A percentile compares a stretch with the other conserved stretches of the same genome.
These are phyloP conservation scores for Blastomyces gilchristii DNA, from an alignment of 2,329 filamentous ascomycete genomes.

Conservation along the genomic window DNA sequence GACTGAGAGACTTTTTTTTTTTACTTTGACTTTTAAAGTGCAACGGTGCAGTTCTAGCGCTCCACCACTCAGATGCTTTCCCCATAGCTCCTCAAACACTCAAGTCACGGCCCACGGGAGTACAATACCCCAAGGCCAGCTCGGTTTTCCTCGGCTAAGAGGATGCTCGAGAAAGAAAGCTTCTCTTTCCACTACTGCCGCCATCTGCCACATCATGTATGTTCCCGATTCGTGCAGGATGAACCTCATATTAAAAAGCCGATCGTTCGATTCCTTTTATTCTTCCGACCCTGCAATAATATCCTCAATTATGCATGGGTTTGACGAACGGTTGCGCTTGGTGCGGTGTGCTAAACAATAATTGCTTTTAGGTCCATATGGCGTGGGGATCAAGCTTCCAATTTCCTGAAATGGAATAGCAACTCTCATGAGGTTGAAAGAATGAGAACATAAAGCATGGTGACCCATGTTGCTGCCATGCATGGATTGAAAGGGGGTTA, in stretches of 20 bases:
- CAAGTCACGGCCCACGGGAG: neutral
- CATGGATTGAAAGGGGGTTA: no score
- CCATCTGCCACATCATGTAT: neutral
- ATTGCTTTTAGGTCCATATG: neutral
- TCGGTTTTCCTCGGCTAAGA: neutral
- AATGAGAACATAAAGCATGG: no score
- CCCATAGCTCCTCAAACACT: neutral
- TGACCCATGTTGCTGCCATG: no score
- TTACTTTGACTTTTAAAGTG: conserved; percentile 1
- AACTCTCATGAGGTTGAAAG: no score
- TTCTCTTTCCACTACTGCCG: neutral
- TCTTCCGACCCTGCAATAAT: neutral
- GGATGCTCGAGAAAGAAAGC: neutral
- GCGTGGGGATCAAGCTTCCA: neutral
- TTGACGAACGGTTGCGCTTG: neutral
- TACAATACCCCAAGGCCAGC: neutral
- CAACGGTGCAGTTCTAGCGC: neutral
- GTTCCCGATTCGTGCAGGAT: neutral
- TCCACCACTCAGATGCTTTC: neutral
- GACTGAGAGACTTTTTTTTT: neutral
- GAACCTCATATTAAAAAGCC: neutral
- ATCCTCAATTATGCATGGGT: neutral
- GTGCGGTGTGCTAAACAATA: neutral
- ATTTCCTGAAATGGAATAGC: neutral
- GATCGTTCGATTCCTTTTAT: neutral